phyloP scores from a whole-genome alignment of 805 yeast genomes.

The Metschnikowia chrysomelidarum region DNA sequence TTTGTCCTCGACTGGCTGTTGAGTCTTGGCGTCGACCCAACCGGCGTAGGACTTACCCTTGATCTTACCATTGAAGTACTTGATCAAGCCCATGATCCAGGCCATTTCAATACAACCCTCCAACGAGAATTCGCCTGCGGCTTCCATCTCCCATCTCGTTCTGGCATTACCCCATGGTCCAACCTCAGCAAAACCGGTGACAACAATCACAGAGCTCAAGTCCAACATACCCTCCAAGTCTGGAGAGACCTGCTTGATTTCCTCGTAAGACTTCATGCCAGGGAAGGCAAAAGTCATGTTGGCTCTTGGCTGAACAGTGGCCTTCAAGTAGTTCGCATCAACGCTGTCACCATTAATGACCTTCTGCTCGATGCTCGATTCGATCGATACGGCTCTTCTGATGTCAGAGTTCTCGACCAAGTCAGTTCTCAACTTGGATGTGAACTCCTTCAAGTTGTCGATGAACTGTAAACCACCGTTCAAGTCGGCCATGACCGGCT shows the following conservation, averaged over 20 bases:
- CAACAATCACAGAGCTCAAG: constrained; percentile 87
- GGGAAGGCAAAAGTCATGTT: constrained; percentile 96
- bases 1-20: constrained; percentile 89
- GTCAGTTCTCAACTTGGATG: constrained; percentile 74
- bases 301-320: constrained; percentile 86
- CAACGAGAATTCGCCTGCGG: constrained; percentile 87
- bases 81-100: constrained; percentile 98
- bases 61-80: constrained; percentile 87
- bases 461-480: constrained; percentile 98
- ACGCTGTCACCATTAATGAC: constrained; percentile 85
- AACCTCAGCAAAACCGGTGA: constrained; percentile 97
- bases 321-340: constrained; percentile 79
- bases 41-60: constrained; percentile 92
- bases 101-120: constrained; percentile 99
- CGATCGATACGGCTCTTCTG: constrained; percentile 93
- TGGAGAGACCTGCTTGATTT: constrained; percentile 65
- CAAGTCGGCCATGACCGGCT: constrained; percentile 96
- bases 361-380: constrained; percentile 82
- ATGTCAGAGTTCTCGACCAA: constrained; percentile 81
- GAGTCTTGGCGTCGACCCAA: constrained; percentile 96
- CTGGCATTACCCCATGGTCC: constrained; percentile 99
- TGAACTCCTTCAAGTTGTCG: constrained; percentile 86
- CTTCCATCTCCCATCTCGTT: constrained; percentile 99
- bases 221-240: constrained; percentile 89
- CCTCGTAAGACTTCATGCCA: constrained; percentile 69